phyloP scores from a whole-genome alignment of 2,329 filamentous ascomycete genomes.

The Pseudogymnoascus sp. region DNA sequence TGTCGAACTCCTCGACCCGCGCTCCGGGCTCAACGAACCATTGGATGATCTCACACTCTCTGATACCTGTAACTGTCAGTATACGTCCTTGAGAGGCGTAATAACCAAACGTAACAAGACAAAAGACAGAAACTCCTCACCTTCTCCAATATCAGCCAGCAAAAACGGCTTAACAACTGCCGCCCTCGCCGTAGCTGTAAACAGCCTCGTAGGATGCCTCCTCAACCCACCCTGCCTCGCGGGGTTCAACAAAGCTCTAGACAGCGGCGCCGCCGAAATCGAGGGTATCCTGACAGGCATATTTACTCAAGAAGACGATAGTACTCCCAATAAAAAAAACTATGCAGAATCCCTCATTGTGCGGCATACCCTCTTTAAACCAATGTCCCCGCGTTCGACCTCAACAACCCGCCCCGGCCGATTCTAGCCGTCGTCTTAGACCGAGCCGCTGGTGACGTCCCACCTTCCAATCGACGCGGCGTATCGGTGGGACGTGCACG shows the following conservation, averaged over 20 bases:
- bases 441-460: neutral
- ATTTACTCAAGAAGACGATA: neutral
- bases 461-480: neutral
- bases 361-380: neutral
- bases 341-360: neutral
- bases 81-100: constrained; percentile 11
- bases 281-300: neutral
- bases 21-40: constrained; percentile 98
- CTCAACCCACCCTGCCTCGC: neutral
- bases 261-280: neutral
- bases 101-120: neutral
- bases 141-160: constrained; percentile 80
- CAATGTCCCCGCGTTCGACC: neutral
- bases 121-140: constrained; percentile 33
- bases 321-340: constrained; percentile 1
- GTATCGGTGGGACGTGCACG: neutral
- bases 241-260: neutral
- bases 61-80: constrained; percentile 58
- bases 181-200: constrained; percentile 21
- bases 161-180: constrained; percentile 66
- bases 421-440: constrained; percentile 2
- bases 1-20: constrained; percentile 94
- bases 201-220: constrained; percentile 15
- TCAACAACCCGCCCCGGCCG: neutral
- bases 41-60: constrained; percentile 97